Evolutionary conservation across 2,329 filamentous ascomycete genomes (phyloP).

Genomic region (Ceratocystis cubensis): DNA sequence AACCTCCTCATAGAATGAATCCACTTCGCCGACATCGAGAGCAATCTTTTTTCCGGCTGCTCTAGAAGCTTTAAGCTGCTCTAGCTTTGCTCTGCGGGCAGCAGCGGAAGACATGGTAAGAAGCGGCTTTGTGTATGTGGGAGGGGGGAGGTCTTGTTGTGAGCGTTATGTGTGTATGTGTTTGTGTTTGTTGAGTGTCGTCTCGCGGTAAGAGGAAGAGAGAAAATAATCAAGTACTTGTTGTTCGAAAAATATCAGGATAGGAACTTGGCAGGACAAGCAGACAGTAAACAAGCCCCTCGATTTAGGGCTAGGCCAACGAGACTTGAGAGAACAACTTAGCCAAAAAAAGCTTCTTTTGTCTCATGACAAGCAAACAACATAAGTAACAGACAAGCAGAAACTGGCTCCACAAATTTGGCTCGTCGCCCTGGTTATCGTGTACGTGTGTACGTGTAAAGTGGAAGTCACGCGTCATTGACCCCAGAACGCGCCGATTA

Average conservation of each 20-base stretch:
- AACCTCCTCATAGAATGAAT: constrained; percentile 85
- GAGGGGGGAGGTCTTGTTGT: neutral
- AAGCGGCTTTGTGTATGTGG: neutral
- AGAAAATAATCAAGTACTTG: neutral
- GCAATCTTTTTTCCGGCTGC: constrained; percentile 80
- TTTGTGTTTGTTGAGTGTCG: neutral
- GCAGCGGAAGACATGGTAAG: constrained; percentile 33
- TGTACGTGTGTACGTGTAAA: constrained; percentile 18
- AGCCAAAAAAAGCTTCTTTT: neutral
- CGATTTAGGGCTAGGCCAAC: neutral
- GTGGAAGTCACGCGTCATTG: constrained; percentile 9
- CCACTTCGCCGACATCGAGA: constrained; percentile 76
- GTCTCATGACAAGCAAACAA: neutral
- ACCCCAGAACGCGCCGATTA: neutral
- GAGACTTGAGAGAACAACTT: too few species aligned
- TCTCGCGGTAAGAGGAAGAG: neutral
- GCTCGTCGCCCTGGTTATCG: constrained; percentile 1
- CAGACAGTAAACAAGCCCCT: neutral
- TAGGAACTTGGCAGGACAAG: neutral
- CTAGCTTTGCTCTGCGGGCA: constrained; percentile 43
- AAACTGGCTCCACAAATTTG: neutral
- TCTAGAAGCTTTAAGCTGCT: constrained; percentile 72
- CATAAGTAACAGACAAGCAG: neutral
- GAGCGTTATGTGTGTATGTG: neutral
- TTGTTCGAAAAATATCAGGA: neutral